Evolutionary conservation across 306 rosid species (phyloP).

Genomic region (Sesbania bispinosa): DNA sequence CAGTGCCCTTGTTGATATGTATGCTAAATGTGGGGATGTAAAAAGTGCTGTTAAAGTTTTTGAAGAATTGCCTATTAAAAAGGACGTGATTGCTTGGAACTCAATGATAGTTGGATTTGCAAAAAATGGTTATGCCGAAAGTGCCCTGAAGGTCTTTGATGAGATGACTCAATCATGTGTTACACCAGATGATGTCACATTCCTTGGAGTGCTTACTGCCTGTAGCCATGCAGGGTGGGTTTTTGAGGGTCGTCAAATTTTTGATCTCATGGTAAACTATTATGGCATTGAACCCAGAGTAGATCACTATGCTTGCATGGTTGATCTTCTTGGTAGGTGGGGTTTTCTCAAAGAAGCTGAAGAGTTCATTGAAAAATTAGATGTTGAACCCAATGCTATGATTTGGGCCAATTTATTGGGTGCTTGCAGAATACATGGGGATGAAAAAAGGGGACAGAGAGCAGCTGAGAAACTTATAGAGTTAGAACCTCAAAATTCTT

Average conservation of each 20-base stretch:
- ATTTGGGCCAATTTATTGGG: slow-evolving; percentile 74
- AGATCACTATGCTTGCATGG: slow-evolving; percentile 74
- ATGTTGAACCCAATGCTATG: slow-evolving; percentile 53
- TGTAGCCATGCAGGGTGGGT: slow-evolving; percentile 85
- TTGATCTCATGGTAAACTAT: slow-evolving; percentile 42
- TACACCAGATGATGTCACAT: slow-evolving; percentile 69
- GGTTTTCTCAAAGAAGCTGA: slow-evolving; percentile 81
- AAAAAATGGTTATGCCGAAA: slow-evolving; percentile 69
- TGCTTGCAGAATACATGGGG: slow-evolving; percentile 82
- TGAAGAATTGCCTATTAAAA: slow-evolving; percentile 52
- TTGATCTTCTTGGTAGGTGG: slow-evolving; percentile 78
- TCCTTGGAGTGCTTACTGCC: slow-evolving; percentile 84
- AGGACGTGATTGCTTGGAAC: slow-evolving; percentile 73
- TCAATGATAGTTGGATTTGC: slow-evolving; percentile 87
- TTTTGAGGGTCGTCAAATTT: slow-evolving; percentile 55
- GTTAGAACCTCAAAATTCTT: slow-evolving; percentile 61
- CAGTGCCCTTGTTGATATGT: slow-evolving; percentile 83
- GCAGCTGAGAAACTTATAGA: slow-evolving; percentile 66
- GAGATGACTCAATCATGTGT: slow-evolving; percentile 48
- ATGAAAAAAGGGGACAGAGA: slow-evolving; percentile 60
- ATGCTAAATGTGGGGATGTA: slow-evolving; percentile 80
- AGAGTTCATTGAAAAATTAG: slow-evolving; percentile 43
- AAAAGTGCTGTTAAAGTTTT: slow-evolving; percentile 56
- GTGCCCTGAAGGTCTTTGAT: slow-evolving; percentile 50
- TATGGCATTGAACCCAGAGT: slow-evolving; percentile 51